These are phyloP conservation scores for Vickermania ingenoplastis DNA, from an alignment of 208 protist genomes.

Conservation along the genomic window DNA sequence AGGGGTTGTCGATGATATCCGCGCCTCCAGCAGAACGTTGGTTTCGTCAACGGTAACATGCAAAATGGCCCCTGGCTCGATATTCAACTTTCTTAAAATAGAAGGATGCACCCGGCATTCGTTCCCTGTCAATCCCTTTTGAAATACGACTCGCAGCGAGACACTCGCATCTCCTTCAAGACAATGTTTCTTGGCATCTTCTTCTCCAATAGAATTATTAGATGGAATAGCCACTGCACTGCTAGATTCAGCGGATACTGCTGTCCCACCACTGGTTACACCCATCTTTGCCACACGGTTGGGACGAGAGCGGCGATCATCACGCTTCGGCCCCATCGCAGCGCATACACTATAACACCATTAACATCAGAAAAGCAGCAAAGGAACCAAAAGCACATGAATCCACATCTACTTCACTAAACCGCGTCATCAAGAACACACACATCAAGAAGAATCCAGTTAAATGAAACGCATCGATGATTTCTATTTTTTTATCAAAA, in stretches of 20 bases:
- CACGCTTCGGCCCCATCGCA: neutral
- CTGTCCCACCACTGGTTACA: neutral
- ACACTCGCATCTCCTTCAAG: neutral
- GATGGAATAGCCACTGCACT: neutral
- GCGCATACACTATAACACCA: neutral
- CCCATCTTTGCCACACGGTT: too few relatives aligned
- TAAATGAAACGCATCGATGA: neutral
- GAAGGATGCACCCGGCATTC: neutral
- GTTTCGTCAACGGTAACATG: neutral
- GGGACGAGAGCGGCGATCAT: too few relatives aligned
- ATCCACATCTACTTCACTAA: neutral
- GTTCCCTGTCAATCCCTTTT: neutral
- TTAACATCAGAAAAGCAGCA: neutral
- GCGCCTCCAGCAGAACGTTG: neutral
- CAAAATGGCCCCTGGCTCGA: constrained; percentile 7
- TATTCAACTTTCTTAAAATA: neutral
- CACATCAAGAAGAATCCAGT: neutral
- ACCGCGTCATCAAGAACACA: neutral
- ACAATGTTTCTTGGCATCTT: neutral
- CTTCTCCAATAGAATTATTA: neutral
- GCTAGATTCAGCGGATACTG: neutral
- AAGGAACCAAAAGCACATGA: neutral
- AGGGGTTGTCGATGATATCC: neutral
- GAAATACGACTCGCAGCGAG: neutral
- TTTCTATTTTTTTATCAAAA: neutral